These are phyloP conservation scores for Mucor indicus DNA, from an alignment of 371 early-diverging fungal genomes.

Conservation along the genomic window DNA sequence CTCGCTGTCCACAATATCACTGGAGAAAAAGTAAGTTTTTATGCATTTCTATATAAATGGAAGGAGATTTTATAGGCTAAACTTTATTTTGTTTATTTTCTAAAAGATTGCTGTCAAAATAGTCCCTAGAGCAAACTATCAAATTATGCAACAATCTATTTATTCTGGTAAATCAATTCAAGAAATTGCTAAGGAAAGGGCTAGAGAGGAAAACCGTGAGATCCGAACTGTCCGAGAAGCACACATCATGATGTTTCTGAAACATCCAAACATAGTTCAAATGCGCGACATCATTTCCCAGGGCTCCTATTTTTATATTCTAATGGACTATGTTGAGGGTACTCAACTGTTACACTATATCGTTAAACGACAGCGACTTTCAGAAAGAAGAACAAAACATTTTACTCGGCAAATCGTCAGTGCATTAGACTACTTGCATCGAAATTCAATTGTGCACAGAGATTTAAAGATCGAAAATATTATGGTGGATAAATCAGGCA, in stretches of 20 bases:
- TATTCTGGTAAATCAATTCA: slow-evolving; percentile 21
- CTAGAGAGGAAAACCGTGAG: slow-evolving; percentile 73
- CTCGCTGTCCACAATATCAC: slow-evolving; percentile 43
- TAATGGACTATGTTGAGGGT: slow-evolving; percentile 92
- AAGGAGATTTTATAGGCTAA: background rate
- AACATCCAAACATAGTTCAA: slow-evolving; percentile 87
- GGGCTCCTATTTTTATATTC: slow-evolving; percentile 82
- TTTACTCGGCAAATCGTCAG: slow-evolving; percentile 93
- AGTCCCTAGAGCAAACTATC: slow-evolving; percentile 41
- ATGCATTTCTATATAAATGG: background rate
- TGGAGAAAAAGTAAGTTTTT: slow-evolving; percentile 34
- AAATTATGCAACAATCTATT: slow-evolving; percentile 16
- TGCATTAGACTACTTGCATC: slow-evolving; percentile 92
- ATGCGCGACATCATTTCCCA: slow-evolving; percentile 83
- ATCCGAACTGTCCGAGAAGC: slow-evolving; percentile 88
- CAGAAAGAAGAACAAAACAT: slow-evolving; percentile 84
- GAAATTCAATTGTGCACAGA: slow-evolving; percentile 95
- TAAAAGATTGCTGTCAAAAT: slow-evolving; percentile 46
- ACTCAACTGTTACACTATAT: slow-evolving; percentile 89
- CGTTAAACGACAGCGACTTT: slow-evolving; percentile 82
- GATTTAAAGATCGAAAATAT: slow-evolving; percentile 98
- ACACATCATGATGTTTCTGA: slow-evolving; percentile 87
- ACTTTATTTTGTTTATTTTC: too few relatives aligned
- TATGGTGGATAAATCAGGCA: slow-evolving; percentile 75
- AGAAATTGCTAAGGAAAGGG: slow-evolving; percentile 41